Evolutionary conservation across 352 stramenopile species (phyloP).

Genomic region (Stephanocyclus meneghinianus): DNA sequence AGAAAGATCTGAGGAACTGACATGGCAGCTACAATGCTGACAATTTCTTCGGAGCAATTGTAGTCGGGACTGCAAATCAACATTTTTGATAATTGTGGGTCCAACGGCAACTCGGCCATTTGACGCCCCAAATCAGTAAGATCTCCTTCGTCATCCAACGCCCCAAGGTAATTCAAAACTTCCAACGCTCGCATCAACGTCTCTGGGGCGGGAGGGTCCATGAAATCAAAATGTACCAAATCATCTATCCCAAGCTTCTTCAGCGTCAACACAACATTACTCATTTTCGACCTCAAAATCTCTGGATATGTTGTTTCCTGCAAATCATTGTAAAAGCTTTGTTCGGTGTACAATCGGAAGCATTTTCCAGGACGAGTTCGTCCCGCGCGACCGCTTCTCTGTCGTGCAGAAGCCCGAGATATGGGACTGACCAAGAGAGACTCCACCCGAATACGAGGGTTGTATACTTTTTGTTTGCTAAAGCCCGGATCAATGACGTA

Average conservation of each 20-base stretch:
- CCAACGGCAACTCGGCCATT: slow-evolving; percentile 95
- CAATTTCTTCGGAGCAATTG: slow-evolving; percentile 94
- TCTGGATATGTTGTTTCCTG: slow-evolving; percentile 99
- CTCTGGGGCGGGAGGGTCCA: slow-evolving; percentile 97
- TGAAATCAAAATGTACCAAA: slow-evolving; percentile 99
- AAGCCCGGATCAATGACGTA: slow-evolving; percentile 99
- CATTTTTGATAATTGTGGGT: slow-evolving; percentile 97
- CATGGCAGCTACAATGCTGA: slow-evolving; percentile 96
- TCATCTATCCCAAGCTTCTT: slow-evolving; percentile 99
- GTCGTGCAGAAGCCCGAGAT: slow-evolving; percentile 92
- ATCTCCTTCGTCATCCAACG: slow-evolving; percentile 95
- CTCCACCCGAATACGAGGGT: slow-evolving; percentile 96
- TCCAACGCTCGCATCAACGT: slow-evolving; percentile 98
- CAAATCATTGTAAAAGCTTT: slow-evolving; percentile 95
- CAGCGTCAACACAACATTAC: slow-evolving; percentile 94
- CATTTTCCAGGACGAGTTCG: slow-evolving; percentile 96
- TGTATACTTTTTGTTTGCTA: slow-evolving; percentile 99
- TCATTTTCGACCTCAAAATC: slow-evolving; percentile 95
- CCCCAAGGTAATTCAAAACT: slow-evolving; percentile 96
- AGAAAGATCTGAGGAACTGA: slow-evolving; percentile 94
- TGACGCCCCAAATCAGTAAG: slow-evolving; percentile 88
- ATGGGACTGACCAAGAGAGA: slow-evolving; percentile 97
- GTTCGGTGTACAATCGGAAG: slow-evolving; percentile 98
- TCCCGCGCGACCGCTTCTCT: slow-evolving; percentile 93
- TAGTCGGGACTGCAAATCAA: slow-evolving; percentile 94